Base-by-base conservation (phyloP, 495 filamentous ascomycete species). In the Astrothelium subdiscretum region DNA sequence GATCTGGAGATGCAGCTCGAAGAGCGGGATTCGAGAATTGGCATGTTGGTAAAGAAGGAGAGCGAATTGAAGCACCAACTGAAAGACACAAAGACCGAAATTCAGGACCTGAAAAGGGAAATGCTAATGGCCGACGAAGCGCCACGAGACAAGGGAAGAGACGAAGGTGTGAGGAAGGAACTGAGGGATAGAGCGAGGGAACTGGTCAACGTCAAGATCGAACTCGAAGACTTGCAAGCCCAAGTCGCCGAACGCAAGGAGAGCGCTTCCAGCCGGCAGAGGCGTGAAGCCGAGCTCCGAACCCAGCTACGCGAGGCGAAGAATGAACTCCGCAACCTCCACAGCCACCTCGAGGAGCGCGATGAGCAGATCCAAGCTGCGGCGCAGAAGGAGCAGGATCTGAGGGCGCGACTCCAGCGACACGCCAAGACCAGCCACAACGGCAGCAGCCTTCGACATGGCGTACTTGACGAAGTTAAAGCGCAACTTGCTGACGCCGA, bases 1-100 rank as follows among this genome's bases (percentile, higher is more conserved):
- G 76, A 86, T 15, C 73, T 88, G 15, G 78, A 82, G 40, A 69
- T 83, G n/a, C 79, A 84, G 67, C 72, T 85, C 18, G 76, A 77
- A 0, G 77, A 80, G 18, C 72, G 74, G 27, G 79, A 72, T 31
- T 22, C 40, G 15, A 59, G 58, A 42, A 63, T 67, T 20, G 43
- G 64, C 8, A 26, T 48, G 3, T 26, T 62, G 13, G 22, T 60
- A 26, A 29, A 57, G 27, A 67, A 65, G 52, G 67, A 83, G 68
- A 64, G 71, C 29, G 84, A 88, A 35, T 68, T 88, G 27, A 58
- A 66, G 4, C 58, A 24, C 8, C 61, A 68, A 40, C 52, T 69
- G 18, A 62, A 62, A 18, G n/a, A 26, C 31, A 52, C 69, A 8
- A 51, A 69, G 38, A 29, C 57, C n/a, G 68, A 73, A 40, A 32